A percentile compares a stretch with the other conserved stretches of the same genome.
Conservation (phyloP, 1,139 yeast species). For the Tardiomyces blankii region DNA sequence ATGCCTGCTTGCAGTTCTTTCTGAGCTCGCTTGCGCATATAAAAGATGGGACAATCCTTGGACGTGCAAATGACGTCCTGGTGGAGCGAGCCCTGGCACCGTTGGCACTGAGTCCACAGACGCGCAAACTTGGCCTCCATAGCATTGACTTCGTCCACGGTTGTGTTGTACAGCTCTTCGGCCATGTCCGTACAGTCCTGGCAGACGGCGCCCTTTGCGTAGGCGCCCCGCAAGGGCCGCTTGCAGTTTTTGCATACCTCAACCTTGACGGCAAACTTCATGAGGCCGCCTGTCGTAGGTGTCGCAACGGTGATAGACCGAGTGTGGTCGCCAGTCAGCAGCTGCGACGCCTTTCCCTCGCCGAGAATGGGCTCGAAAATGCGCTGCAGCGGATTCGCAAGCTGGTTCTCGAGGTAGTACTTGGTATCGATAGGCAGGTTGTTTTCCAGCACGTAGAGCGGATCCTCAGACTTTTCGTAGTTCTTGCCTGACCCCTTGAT, state of each 20-base stretch:
- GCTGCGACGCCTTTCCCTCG: conserved; percentile 66
- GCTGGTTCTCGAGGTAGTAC: conserved; percentile 86
- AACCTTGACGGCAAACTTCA: conserved; percentile 85
- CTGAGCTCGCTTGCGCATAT: conserved; percentile 93
- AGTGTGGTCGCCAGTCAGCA: conserved; percentile 69
- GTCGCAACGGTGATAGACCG: conserved; percentile 62
- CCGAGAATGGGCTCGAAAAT: conserved; percentile 95
- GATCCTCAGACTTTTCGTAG: conserved; percentile 95
- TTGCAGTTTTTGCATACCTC: conserved; percentile 84
- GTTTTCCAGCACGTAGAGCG: conserved; percentile 82
- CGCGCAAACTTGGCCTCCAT: conserved; percentile 77
- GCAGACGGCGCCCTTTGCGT: conserved; percentile 71
- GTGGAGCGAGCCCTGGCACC: conserved; percentile 93
- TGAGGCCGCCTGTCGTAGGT: conserved; percentile 63
- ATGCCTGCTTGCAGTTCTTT: conserved; percentile 69
- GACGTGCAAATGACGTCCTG: conserved; percentile 94
- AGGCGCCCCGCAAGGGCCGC: conserved; percentile 55
- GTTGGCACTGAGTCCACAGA: conserved; percentile 96
- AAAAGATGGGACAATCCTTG: conserved; percentile 94
- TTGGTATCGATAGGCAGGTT: conserved; percentile 91
- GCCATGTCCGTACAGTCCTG: conserved; percentile 65
- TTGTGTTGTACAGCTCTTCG: conserved; percentile 67
- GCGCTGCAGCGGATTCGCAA: conserved; percentile 84
- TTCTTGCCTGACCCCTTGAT: conserved; percentile 73
- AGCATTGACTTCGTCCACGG: conserved; percentile 67